Evolutionary conservation across 164 flowering plant genomes (phyloP), one percentile per base, ranked within the genome.

Genomic region (Litsea cubeba): DNA sequence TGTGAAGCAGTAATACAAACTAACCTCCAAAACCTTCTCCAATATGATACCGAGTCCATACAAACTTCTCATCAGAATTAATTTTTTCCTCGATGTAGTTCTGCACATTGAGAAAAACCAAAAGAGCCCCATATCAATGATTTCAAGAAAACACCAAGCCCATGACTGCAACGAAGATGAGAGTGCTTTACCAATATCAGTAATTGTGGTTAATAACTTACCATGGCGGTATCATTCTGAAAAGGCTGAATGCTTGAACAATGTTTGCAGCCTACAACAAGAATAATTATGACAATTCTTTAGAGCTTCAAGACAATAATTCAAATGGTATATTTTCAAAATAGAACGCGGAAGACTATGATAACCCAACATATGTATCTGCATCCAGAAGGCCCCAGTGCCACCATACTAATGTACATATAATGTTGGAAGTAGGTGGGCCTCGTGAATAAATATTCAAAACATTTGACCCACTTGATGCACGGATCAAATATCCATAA

Each of bases 201-300:
- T 14, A 65, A 63, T 5, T 26, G 12, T 15, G 20, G 18, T 23
- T 28, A 15, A 63, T 54, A 32, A 77, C 84, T 77, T 68, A 91
- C 98, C 75, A 88, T 73, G 49, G 85, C 79, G 68, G 71, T 75
- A 49, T 87, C 23, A 79, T 87, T 92, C 74, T 94, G 97, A 72
- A 83, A 81, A 72, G 97, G 97, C 72, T 94, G 98, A 79, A 94
- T 91, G 84, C 85, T 85, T 32, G 97, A 88, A 75, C 94, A 75
- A 92, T 85, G 81, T 81, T 91, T 77, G 95, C 97, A 74, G 85
- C 95, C 98, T 94, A 68, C 50, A 82, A 3, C 12, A 50, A 67
- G 65, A 74, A 23, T 35, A 73, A n/a, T 65, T 49, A 49, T 6
- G 18, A 18, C 35, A 10, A 68, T 68, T 18, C 17, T 32, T 40